Base-by-base conservation (phyloP, 1,284 basidiomycete genomes). In the Heterobasidion annosum region DNA sequence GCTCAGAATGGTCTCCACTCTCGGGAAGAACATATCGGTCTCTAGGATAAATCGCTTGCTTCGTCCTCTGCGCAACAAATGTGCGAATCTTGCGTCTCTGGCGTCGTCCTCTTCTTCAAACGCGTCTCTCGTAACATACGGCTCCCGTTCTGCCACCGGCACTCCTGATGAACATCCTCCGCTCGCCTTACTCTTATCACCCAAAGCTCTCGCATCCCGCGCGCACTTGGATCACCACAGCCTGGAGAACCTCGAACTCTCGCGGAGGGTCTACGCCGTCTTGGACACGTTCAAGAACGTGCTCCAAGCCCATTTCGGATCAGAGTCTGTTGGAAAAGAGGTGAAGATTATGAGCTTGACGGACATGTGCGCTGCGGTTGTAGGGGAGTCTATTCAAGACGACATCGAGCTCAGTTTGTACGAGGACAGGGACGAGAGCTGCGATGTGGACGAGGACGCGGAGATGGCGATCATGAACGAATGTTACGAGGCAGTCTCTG, bases 211-310 rank as follows among this genome's bases (percentile, higher is more conserved):
- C 51, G 69, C 66, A 34, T 52, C 65, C 13, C 70, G 70, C 42
- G 59, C 70, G 19, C 67, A 70, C 50, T 61, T 73, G 1, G 69
- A 74, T 43, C 67, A 69, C 43, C 62, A 67, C 9, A 66, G 65
- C 52, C 56, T 67, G 46, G 70, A 67, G 16, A 70, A 66, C 25
- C 62, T 75, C 49, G 73, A 77, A 50, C 67, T 79, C 37, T 73
- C 79, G 10, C 70, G 70, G 47, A 73, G 68, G 42, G 71, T 82
- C 10, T 71, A 79, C 60, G 76, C 75, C 12, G 70, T 83, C 8
- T 69, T 75, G 18, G 78, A 79, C 58, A 73, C 74, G 47, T 84
- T 81, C 65, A 70, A 68, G 51, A 77, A 81, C 55, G 63, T 83
- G 45, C 65, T 76, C 2, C 61, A 72, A 49, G 64, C 66, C 16